Evolutionary conservation across 345 rosid genomes (phyloP), one percentile per base, ranked within the genome.

Genomic region (Sisymbrium altissimum): DNA sequence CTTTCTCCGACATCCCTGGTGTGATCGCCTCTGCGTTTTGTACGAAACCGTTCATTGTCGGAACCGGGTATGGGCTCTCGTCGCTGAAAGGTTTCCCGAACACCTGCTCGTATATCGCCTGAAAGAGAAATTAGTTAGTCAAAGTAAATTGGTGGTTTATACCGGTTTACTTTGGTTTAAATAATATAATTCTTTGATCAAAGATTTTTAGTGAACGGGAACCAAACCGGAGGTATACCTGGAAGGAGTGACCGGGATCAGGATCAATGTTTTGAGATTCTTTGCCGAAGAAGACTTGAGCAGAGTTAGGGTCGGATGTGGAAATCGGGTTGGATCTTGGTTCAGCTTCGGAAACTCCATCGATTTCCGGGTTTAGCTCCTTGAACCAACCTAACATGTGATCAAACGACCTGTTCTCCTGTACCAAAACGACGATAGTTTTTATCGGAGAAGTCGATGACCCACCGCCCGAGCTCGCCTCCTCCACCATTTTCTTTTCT

Each of bases 361-460:
- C 65, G 69, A 89, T 84, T 71, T 87, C 80, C 0, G 83, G 86
- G 80, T 87, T 84, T 6, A 86, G 63, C 6, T 83, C 58, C 27
- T 87, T 89, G 81, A 93, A 86, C 98, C 98, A 93, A 1, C 97
- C 98, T 0, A 93, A 73, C 91, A 91, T 91, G 82, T 93, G 97
- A 56, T 93, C 98, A 19, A 93, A 93, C 0, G 97, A 93, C 38
- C 98, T 84, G 71, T 93, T 93, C 69, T 91, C 98, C 78, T 89
- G 86, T 9, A 94, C 90, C 27, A 94, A 75, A 35, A 94, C 87
- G 9, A 94, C 97, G 0, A 91, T 54, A 4, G 91, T 94, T 79
- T 88, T 89, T 78, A 94, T 88, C 55, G 98, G 96, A 45, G 70
- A 79, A 43, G 78, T 10, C 1, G 83, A 66, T 10, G 72, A 54